Evolutionary conservation across 108 stramenopile genomes (phyloP), one percentile per base, ranked within the genome.

Genomic region (Aurantiochytrium sp.): DNA sequence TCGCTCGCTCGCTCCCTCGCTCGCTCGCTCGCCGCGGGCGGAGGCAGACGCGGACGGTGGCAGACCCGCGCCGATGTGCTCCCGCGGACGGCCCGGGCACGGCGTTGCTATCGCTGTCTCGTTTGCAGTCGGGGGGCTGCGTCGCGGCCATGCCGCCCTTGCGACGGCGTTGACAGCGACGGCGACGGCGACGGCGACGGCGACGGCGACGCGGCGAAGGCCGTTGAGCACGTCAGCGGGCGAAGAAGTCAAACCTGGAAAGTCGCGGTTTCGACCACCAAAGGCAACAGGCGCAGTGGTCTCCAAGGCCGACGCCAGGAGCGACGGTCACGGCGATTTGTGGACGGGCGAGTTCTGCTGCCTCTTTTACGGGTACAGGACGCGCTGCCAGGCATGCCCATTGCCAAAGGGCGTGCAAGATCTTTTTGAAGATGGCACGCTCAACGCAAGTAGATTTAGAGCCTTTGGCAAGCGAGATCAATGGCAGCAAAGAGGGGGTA

Each of bases 291-390:
- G 64, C 25, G 64, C 35, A 8, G 64, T 69, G 35, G 64, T 69
- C 64, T 42, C 5, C 8, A 28, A 23, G 35, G 35, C 35, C 42
- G 64, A 18, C 42, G 25, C 64, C 25, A 18, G 14, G 64, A 23
- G 21, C 25, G 64, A 23, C 42, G 64, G 64, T 12, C 21, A 42
- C 14, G 64, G 25, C 42, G 64, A 69, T 2, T 18, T 69, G 42
- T 69, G 64, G 76, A 83, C 76, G 45, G 76, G 51, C 49, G 76
- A 83, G 51, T 83, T 83, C 28, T 83, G 76, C 51, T 83, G 76
- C 76, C 28, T 83, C 19, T 83, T 83, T 23, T 83, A 53, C 25
- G 76, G 76, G n/a, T 83, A 28, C 51, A 23, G 51, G 19, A 83
- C 76, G 45, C 45, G 76, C 45, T 83, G 76, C 28, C 49, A 16